Percentiles rank a stretch among this genome's conserved stretches.
phyloP scores from a whole-genome alignment of 768 basidiomycete species.

The Amanita fuliginea region DNA sequence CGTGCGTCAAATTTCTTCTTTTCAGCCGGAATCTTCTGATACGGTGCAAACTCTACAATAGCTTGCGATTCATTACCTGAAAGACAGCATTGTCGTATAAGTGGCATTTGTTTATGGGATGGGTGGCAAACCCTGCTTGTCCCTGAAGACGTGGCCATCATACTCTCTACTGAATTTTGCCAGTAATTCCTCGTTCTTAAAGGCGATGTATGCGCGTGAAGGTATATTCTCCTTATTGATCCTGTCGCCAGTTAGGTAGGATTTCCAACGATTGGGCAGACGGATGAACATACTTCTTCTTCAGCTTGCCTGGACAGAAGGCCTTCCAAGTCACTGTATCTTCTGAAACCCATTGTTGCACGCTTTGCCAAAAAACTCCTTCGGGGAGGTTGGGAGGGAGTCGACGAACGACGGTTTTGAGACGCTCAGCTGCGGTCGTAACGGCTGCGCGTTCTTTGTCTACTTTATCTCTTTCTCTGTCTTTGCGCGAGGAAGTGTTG shows the following conservation, averaged over 20 bases:
- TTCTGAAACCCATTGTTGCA: conserved; percentile 72
- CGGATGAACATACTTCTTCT: conserved; percentile 43
- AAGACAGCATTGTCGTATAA: neutral
- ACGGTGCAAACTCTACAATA: conserved; percentile 90
- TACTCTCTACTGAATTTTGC: conserved; percentile 72
- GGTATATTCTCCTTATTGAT: conserved; percentile 75
- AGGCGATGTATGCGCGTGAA: conserved; percentile 88
- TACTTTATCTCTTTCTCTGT: conserved; percentile 21
- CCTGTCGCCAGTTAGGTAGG: conserved; percentile 26
- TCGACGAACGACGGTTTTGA: conserved; percentile 82
- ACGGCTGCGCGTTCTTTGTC: conserved; percentile 19
- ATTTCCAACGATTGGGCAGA: neutral
- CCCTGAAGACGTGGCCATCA: conserved; percentile 85
- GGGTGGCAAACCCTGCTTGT: conserved; percentile 63
- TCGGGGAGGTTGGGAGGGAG: conserved; percentile 91
- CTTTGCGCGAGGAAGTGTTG: conserved; percentile 23
- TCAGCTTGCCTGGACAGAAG: conserved; percentile 58
- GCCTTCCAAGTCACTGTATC: conserved; percentile 59
- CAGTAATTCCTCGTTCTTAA: conserved; percentile 65
- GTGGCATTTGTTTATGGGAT: neutral
- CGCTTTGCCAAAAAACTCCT: conserved; percentile 88
- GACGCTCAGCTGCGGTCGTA: conserved; percentile 36
- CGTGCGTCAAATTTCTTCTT: conserved; percentile 70
- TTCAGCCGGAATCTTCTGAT: conserved; percentile 73
- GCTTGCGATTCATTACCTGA: conserved; percentile 84